Evolutionary conservation across 805 yeast species (phyloP).

Genomic region (Monosporozyma yasuniensis): DNA sequence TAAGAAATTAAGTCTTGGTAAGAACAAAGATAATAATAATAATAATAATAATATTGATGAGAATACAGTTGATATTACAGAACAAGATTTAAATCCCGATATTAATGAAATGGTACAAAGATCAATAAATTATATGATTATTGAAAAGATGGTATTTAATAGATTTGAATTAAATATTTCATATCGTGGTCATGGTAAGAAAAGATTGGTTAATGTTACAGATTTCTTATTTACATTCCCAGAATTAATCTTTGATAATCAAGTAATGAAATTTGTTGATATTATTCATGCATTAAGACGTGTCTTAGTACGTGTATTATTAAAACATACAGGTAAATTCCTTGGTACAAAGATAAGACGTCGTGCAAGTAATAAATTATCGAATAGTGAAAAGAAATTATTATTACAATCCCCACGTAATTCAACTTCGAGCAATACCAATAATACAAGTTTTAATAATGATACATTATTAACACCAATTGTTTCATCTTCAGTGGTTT

Average conservation of each 20-base stretch:
- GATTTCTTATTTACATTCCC: constrained; percentile 64
- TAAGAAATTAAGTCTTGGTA: not conserved
- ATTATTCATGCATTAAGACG: constrained; percentile 53
- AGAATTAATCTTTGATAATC: constrained; percentile 44
- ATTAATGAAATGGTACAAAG: constrained; percentile 61
- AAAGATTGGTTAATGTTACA: constrained; percentile 67
- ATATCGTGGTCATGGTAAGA: constrained; percentile 64
- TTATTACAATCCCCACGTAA: not conserved
- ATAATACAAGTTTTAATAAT: too few species aligned
- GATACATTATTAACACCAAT: too few species aligned
- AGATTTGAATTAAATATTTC: constrained; percentile 55
- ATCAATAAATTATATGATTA: constrained; percentile 63
- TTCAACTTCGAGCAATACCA: too few species aligned
- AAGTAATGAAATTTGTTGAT: constrained; percentile 68
- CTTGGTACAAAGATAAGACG: constrained; percentile 59
- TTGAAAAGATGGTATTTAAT: constrained; percentile 47
- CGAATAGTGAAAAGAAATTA: not conserved
- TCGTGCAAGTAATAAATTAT: not conserved
- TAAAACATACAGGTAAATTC: constrained; percentile 66
- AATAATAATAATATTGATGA: constrained; percentile 2
- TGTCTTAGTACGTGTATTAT: constrained; percentile 47
- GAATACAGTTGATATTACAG: constrained; percentile 9
- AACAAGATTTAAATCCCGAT: constrained; percentile 26
- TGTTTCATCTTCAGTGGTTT: too few species aligned
- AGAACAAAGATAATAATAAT: not conserved